Base-by-base conservation (phyloP, 805 yeast species). In the Kuraishia capsulata region DNA sequence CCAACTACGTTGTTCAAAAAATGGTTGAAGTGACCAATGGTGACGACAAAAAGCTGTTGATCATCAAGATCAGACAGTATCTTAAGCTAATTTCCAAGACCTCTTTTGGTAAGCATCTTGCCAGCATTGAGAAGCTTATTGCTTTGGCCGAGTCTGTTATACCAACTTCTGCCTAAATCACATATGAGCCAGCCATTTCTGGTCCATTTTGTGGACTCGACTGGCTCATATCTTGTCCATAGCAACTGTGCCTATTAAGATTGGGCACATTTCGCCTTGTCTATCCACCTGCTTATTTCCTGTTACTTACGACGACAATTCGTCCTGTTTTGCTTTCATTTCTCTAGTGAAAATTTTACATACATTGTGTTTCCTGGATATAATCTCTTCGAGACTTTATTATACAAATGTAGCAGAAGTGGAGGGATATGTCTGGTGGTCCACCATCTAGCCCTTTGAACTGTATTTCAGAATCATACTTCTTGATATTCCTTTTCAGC, bases 1-100 rank as follows among this genome's bases (percentile, higher is more conserved):
- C 97, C 19, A 92, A 92, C 59, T 92, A 92, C 55, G 99, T 92
- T 35, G 87, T 92, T 37, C 99, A 92, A 59, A 89, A 90, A 57
- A 71, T 92, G 50, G 89, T 92, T 31, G 95, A 86, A 44, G 81
- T 83, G 3, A 73, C 89, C 30, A 76, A 74, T 43, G 82, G 82
- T 34, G 69, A 69, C 26, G 84, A 84, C 50, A 81, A 84, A 59
- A 77, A 68, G 36, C 56, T 76, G 23, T 68, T 92, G 43, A 86
- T 88, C 37, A 65, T 72, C 41, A 81, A 82, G 49, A 84, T 90
- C 45, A 76, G 80, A 61, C 86, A 85, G 38, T 89, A 85, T 52
- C 67, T 90, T 59, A 81, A 81, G 47, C 75, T 78, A 48, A 75
- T 87, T 38, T 76, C 80, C 42, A 78, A 76, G 57, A 73, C 74